Percentiles rank a stretch among this genome's conserved stretches.
Evolutionary conservation across 345 rosid genomes (phyloP).

Genomic region (Hevea brasiliensis): DNA sequence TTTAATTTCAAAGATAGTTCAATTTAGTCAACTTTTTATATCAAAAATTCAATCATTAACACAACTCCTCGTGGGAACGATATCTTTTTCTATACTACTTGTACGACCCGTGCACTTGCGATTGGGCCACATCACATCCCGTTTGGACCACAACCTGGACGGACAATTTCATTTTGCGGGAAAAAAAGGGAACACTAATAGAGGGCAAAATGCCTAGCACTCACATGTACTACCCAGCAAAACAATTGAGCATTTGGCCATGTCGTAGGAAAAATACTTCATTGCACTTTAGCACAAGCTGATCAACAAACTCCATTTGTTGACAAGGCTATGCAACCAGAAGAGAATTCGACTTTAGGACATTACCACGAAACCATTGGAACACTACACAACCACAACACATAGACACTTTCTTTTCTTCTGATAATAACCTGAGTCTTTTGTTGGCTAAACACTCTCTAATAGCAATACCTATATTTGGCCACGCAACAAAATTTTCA

Average conservation of each 20-base stretch:
- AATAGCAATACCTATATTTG: too few relatives aligned
- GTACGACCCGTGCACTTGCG: too few relatives aligned
- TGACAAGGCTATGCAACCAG: neutral
- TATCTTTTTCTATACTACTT: too few relatives aligned
- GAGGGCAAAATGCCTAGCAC: slow-evolving; percentile 3
- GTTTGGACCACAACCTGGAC: neutral
- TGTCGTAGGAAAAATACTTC: neutral
- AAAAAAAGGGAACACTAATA: neutral
- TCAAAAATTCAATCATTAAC: too few relatives aligned
- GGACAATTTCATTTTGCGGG: neutral
- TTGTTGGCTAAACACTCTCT: neutral
- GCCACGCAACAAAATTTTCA: neutral
- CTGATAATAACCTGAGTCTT: neutral
- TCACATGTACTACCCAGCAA: slow-evolving; percentile 19
- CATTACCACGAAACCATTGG: slow-evolving; percentile 21
- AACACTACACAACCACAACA: too few relatives aligned
- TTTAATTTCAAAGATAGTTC: too few relatives aligned
- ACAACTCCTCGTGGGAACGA: too few relatives aligned
- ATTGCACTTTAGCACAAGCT: neutral
- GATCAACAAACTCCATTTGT: neutral
- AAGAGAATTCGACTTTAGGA: neutral
- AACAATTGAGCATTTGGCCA: neutral
- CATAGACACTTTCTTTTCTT: neutral
- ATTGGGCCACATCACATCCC: too few relatives aligned
- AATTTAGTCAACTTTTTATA: too few relatives aligned